These are phyloP conservation scores for Elsinoe fawcettii DNA, from an alignment of 2,329 filamentous ascomycete species.

Conservation along the genomic window DNA sequence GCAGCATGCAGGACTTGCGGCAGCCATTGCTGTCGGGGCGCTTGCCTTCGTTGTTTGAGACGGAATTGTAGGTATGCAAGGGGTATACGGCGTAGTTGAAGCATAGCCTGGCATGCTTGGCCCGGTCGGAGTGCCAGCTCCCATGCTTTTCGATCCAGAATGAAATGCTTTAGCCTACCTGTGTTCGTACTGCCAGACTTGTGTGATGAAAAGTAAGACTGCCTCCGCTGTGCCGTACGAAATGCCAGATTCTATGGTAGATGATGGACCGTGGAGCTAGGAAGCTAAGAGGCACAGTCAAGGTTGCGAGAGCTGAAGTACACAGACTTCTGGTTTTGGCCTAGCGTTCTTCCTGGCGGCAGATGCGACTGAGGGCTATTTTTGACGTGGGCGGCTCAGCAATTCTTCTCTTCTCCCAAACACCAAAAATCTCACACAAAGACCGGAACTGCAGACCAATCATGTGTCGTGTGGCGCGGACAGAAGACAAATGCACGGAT, in stretches of 20 bases:
- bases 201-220: neutral
- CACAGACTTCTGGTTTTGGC: neutral
- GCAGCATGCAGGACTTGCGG: neutral
- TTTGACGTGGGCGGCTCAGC: neutral
- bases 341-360: neutral
- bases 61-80: neutral
- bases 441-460: neutral
- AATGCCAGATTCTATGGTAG: neutral
- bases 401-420: neutral
- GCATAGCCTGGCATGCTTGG: neutral
- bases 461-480: neutral
- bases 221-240: neutral
- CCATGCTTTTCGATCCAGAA: neutral
- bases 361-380: neutral
- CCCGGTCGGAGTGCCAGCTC: neutral
- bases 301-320: neutral
- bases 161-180: neutral
- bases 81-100: neutral
- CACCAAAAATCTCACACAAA: neutral
- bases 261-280: neutral
- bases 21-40: neutral
- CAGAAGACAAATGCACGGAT: neutral
- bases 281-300: neutral
- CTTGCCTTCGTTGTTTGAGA: slow-evolving; percentile 1
- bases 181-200: neutral